Evolutionary conservation across 495 filamentous ascomycete species (phyloP).

Genomic region (Lepraria neglecta): DNA sequence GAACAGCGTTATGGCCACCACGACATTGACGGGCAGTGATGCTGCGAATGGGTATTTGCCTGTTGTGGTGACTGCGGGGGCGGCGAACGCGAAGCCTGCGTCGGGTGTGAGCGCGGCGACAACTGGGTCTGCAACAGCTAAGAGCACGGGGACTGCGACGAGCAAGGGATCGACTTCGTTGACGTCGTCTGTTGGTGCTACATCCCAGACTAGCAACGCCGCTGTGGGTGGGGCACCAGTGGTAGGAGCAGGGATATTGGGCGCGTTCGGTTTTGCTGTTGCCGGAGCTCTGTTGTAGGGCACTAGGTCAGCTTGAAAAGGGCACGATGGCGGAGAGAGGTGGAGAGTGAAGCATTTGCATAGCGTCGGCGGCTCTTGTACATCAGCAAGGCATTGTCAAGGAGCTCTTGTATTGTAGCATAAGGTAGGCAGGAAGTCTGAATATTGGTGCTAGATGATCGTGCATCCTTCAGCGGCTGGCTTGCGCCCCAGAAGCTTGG

Average conservation of each 20-base stretch:
- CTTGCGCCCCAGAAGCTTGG: too few relatives aligned
- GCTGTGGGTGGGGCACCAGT: not conserved
- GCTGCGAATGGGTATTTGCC: not conserved
- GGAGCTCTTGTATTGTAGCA: too few relatives aligned
- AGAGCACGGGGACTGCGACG: not conserved
- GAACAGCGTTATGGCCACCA: not conserved
- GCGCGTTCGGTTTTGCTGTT: not conserved
- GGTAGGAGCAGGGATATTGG: not conserved
- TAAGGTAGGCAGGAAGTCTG: too few relatives aligned
- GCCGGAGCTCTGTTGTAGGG: not conserved
- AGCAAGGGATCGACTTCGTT: not conserved
- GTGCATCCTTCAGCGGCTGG: too few relatives aligned
- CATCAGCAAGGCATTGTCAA: not conserved
- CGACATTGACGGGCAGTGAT: conserved; percentile 5
- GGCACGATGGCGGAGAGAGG: not conserved
- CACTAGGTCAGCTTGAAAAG: not conserved
- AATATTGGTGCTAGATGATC: too few relatives aligned
- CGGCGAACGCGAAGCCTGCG: conserved; percentile 8
- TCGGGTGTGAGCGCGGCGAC: not conserved
- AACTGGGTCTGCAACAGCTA: not conserved
- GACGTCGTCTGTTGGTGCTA: not conserved
- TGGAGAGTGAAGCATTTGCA: not conserved
- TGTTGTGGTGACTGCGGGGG: conserved; percentile 17
- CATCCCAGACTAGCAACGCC: not conserved
- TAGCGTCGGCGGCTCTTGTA: not conserved